Evolutionary conservation across 2,329 filamentous ascomycete species (phyloP), one percentile per base, ranked within the genome.

Genomic region (Ophiostoma australiae): DNA sequence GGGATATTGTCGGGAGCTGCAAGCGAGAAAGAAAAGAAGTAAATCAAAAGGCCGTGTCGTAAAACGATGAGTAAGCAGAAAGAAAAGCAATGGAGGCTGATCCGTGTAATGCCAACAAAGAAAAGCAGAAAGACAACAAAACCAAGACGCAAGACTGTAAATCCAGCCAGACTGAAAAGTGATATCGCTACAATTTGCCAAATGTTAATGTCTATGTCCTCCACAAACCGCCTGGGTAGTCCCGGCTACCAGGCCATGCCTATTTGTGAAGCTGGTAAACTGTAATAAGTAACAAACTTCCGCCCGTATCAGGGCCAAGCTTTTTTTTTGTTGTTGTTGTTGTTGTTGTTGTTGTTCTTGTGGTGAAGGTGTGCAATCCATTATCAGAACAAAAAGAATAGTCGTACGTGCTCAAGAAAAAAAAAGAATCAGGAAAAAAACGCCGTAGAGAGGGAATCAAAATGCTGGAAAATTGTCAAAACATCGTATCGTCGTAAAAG

Each of bases 31-130:
- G 73, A 70, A 73, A 66, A 75, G 37, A 27, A 69, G 65, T 68
- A 65, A 44, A 63, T 37, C 58, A 83, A 72, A 72, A 81, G 84
- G 72, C 81, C 82, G 79, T 6, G 81, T 82, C 1, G 83, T 4
- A 52, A 44, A 6, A 58, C 7, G 7, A 61, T 61, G 70, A 37
- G 61, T 67, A 70, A 52, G n/a, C 33, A 66, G 37, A 67, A 20
- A 68, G 35, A 35, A 68, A 61, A 27, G 31, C 17, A 61, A 65
- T 37, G 3, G 2, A 55, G 39, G 67, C 10, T 39, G 33, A 52
- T 55, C 52, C 35, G 65, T 61, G 55, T 27, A 35, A 17, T 63
- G 58, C 58, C 58, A 63, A 27, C 27, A 63, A 65, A n/a, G 61
- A n/a, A 65, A 37, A 65, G 61, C 61, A 65, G 27, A 23, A 31